phyloP scores from a whole-genome alignment of 2,329 filamentous ascomycete species.

The Chaetomium olivaceum region DNA sequence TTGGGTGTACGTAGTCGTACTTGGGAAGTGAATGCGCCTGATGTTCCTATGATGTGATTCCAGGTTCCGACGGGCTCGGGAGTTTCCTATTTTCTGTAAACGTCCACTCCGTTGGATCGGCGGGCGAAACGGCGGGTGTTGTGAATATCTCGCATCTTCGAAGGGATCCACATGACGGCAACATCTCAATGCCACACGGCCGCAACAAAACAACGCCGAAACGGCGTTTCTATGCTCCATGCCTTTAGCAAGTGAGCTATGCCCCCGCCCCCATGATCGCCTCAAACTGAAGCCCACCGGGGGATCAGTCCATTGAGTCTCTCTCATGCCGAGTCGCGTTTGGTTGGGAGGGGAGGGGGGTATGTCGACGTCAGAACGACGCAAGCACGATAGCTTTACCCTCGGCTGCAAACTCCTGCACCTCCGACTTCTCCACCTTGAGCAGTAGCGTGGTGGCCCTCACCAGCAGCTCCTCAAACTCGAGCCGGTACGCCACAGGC shows the following conservation, averaged over 20 bases:
- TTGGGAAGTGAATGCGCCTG: neutral
- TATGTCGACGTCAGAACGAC: slow-evolving; percentile 37
- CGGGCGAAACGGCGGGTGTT: neutral
- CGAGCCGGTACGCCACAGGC: slow-evolving; percentile 68
- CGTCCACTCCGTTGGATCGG: slow-evolving; percentile 13
- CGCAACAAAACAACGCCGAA: neutral
- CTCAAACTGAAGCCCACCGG: neutral
- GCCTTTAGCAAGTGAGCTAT: neutral
- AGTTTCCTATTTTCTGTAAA: neutral
- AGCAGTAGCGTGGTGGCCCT: slow-evolving; percentile 64
- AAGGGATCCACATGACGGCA: neutral
- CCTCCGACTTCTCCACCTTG: slow-evolving; percentile 64
- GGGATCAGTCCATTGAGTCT: neutral
- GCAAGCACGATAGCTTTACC: slow-evolving; percentile 69
- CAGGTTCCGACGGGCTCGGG: neutral
- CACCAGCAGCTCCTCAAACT: slow-evolving; percentile 71
- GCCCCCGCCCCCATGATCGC: neutral
- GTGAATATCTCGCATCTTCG: neutral
- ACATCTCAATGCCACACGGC: neutral
- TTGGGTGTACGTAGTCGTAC: neutral
- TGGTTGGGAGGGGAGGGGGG: too few species aligned
- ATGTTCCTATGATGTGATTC: neutral
- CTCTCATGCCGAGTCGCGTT: neutral
- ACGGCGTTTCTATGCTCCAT: slow-evolving; percentile 2
- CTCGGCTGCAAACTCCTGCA: slow-evolving; percentile 58